These are phyloP conservation scores for Sordariomycetes sp. DNA, from an alignment of 2,329 filamentous ascomycete species.

Conservation along the genomic window DNA sequence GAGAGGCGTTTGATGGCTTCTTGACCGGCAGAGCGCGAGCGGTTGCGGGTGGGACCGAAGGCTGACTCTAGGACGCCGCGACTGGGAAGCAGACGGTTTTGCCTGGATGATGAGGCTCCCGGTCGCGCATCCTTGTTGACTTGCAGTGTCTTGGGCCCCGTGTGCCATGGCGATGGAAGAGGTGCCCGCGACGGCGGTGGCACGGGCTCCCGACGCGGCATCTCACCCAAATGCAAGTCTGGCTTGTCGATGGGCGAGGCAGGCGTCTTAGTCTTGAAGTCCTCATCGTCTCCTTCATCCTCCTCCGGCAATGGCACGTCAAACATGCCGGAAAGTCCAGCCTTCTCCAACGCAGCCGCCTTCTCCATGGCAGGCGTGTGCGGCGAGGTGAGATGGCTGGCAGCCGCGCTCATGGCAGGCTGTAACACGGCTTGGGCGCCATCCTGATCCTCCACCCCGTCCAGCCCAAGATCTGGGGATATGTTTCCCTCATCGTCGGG, in stretches of 20 bases:
- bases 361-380: constrained; percentile 50
- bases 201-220: not conserved
- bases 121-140: constrained; percentile 2
- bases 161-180: constrained; percentile 19
- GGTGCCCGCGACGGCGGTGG: not conserved
- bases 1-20: constrained; percentile 49
- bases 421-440: constrained; percentile 52
- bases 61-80: constrained; percentile 30
- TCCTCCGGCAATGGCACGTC: constrained; percentile 11
- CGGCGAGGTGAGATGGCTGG: constrained; percentile 44
- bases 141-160: constrained; percentile 9
- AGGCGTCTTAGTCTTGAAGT: constrained; percentile 6
- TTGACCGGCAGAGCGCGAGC: constrained; percentile 46
- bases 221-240: not conserved
- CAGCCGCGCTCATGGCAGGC: constrained; percentile 46
- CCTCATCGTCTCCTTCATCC: constrained; percentile 9
- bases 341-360: constrained; percentile 41
- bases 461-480: not conserved
- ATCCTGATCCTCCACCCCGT: constrained; percentile 34
- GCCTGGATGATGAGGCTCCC: constrained; percentile 4
- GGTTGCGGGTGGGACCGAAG: constrained; percentile 35
- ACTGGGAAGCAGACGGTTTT: constrained; percentile 6
- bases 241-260: not conserved
- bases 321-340: constrained; percentile 17
- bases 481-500: constrained; percentile 3